A percentile compares a stretch with the other conserved stretches of the same genome.
These are phyloP conservation scores for Phaeoacremonium minimum DNA, from an alignment of 2,329 filamentous ascomycete species.

Conservation along the genomic window DNA sequence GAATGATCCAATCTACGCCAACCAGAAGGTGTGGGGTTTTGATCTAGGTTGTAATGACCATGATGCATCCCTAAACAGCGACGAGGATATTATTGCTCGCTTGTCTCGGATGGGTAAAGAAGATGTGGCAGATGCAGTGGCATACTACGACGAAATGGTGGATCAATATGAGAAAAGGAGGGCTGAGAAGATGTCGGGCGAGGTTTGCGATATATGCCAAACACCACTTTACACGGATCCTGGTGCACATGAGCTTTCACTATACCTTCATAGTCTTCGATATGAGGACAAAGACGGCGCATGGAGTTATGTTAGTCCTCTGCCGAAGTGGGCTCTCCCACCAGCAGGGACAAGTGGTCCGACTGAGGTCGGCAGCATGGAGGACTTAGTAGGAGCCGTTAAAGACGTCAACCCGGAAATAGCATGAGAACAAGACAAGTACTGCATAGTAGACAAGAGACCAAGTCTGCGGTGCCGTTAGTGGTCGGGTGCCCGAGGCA, in stretches of 20 bases:
- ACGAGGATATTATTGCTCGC: conserved; percentile 85
- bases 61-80: conserved; percentile 66
- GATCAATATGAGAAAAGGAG: conserved; percentile 85
- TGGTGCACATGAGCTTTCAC: conserved; percentile 80
- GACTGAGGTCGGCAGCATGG: conserved; percentile 58
- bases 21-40: conserved; percentile 84
- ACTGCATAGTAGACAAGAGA: too few relatives aligned
- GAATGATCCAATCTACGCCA: conserved; percentile 97
- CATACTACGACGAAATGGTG: conserved; percentile 92
- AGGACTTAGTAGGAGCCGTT: conserved; percentile 54
- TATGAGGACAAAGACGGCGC: conserved; percentile 80
- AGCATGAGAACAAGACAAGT: conserved; percentile 14
- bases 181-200: conserved; percentile 88
- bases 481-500: too few relatives aligned
- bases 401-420: conserved; percentile 39
- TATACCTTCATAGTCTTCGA: conserved; percentile 88
- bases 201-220: conserved; percentile 74
- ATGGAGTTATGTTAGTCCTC: conserved; percentile 82
- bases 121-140: conserved; percentile 83
- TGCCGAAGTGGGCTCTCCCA: conserved; percentile 85
- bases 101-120: conserved; percentile 90
- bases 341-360: conserved; percentile 70
- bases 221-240: conserved; percentile 93
- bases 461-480: too few relatives aligned
- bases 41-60: conserved; percentile 65